Evolutionary conservation across 371 early-diverging fungal genomes (phyloP), one percentile per base, ranked within the genome.

Genomic region (Actinomortierella ambigua): DNA sequence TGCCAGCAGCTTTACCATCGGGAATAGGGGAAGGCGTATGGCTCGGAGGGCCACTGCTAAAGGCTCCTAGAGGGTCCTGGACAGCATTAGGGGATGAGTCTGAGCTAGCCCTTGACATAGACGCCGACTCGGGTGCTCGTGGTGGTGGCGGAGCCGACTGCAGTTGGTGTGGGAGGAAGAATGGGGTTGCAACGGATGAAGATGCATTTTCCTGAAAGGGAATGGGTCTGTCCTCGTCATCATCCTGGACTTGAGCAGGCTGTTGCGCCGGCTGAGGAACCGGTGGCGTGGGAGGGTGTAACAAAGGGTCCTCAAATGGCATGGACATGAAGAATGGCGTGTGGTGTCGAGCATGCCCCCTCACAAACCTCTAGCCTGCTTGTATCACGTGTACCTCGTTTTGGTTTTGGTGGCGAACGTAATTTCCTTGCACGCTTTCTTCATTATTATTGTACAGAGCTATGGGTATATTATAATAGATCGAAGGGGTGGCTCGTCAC

Each of bases 301-400:
- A 50, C 22, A 75, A 43, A 8, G 75, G 75, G 49, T 75, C 75
- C 50, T 75, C 75, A 20, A 68, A 67, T 3, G 75, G 68, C 47
- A 75, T 55, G 50, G 39, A 54, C 46, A 67, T 63, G 17, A 68
- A n/a, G 67, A 64, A 75, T 75, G 58, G 57, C 59, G 52, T 26
- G n/a, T 34, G 34, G 7, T 6, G 4, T 34, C 34, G 34, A 34
- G 34, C 34, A 34, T 34, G 34, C 11, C 4, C 34, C 4, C 34
- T 34, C 34, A 34, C n/a, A n/a, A n/a, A n/a, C n/a, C n/a, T n/a
- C n/a, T n/a, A n/a, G n/a, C n/a, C n/a, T n/a, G n/a, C n/a, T n/a
- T n/a, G n/a, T n/a, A n/a, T n/a, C n/a, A n/a, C n/a, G n/a, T n/a
- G n/a, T n/a, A n/a, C n/a, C n/a, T n/a, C n/a, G n/a, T n/a, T n/a